Evolutionary conservation across 371 early-diverging fungal genomes (phyloP).

Genomic region (Pancytospora epiphaga): DNA sequence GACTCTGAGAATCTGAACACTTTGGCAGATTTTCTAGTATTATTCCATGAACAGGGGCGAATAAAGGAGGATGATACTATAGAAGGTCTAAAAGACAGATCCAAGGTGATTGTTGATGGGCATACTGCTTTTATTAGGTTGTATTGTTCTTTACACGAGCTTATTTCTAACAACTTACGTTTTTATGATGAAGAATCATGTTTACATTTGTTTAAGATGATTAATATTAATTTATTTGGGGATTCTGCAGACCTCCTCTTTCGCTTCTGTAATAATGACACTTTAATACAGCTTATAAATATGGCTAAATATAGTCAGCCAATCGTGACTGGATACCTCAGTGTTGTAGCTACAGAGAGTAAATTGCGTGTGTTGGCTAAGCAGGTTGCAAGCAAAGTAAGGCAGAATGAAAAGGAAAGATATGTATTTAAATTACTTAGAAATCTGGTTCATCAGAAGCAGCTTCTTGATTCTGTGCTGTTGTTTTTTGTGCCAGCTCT

Average conservation of each 20-base stretch:
- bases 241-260: slow-evolving; percentile 11
- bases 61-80: neutral
- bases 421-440: slow-evolving; percentile 6
- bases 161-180: neutral
- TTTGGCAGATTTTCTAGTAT: slow-evolving; percentile 22
- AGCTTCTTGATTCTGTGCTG: slow-evolving; percentile 22
- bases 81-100: neutral
- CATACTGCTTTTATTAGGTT: slow-evolving; percentile 4
- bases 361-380: neutral
- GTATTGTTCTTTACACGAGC: neutral
- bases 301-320: neutral
- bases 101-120: neutral
- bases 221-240: slow-evolving; percentile 6
- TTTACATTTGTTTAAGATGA: slow-evolving; percentile 23
- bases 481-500: slow-evolving; percentile 29
- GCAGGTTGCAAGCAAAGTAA: neutral
- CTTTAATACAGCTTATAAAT: slow-evolving; percentile 7
- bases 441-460: neutral
- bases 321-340: slow-evolving; percentile 22
- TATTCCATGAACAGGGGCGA: slow-evolving; percentile 4
- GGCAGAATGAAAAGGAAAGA: slow-evolving; percentile 9
- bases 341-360: neutral
- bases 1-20: slow-evolving; percentile 5
- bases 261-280: neutral
- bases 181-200: slow-evolving; percentile 22